Conservation (phyloP, 768 basidiomycete species). For the Mycena belliarum region DNA sequence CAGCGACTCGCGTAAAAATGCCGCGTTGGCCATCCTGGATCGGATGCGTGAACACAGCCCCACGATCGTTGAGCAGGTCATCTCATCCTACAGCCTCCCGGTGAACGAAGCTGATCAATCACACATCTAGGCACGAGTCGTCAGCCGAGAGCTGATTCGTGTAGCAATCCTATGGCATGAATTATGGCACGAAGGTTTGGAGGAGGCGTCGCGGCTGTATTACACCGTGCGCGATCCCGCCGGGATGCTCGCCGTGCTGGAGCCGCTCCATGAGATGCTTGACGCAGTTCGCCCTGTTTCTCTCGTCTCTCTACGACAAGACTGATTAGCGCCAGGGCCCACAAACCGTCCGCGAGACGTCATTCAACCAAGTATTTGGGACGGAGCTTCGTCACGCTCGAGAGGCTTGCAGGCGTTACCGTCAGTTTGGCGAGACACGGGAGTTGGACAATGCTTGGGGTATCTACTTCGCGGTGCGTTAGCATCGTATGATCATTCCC, state of each 20-base stretch:
- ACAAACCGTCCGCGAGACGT: constrained; percentile 90
- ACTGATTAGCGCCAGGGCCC: constrained; percentile 63
- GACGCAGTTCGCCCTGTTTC: constrained; percentile 61
- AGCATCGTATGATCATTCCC: no score
- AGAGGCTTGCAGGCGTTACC: constrained; percentile 87
- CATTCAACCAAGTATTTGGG: constrained; percentile 92
- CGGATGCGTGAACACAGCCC: constrained; percentile 92
- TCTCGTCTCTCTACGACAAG: background rate
- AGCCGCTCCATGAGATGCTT: constrained; percentile 93
- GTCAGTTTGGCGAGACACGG: constrained; percentile 79
- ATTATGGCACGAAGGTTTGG: constrained; percentile 96
- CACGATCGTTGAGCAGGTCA: constrained; percentile 81
- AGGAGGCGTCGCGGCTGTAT: constrained; percentile 95
- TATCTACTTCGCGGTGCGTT: constrained; percentile 84
- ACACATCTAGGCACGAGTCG: constrained; percentile 67
- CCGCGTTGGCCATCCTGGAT: constrained; percentile 89
- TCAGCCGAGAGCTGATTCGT: constrained; percentile 95
- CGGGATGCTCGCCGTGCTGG: constrained; percentile 92
- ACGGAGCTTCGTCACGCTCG: constrained; percentile 90
- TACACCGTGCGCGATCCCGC: constrained; percentile 96
- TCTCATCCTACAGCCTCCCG: background rate
- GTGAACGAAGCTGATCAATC: constrained; percentile 1
- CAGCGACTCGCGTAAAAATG: constrained; percentile 78
- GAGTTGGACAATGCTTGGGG: constrained; percentile 99
- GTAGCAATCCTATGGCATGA: constrained; percentile 99